phyloP scores from a whole-genome alignment of 164 flowering plant species.

The Aristolochia fimbriata region DNA sequence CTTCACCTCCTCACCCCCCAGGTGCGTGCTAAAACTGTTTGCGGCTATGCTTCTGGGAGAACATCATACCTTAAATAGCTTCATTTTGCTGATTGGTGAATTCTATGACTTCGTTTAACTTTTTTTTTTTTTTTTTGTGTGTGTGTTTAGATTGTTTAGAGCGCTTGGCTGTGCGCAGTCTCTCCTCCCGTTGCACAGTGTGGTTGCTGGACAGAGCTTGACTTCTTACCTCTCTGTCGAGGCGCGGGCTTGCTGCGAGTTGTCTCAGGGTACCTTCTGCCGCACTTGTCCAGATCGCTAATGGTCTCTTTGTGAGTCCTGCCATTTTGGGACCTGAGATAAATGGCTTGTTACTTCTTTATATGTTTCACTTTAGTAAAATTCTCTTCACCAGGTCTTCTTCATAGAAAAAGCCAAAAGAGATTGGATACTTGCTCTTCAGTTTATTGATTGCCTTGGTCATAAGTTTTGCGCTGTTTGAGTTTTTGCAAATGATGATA shows the following conservation, averaged over 20 bases:
- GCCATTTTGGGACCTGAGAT: conserved; percentile 1
- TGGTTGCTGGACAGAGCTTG: conserved; percentile 30
- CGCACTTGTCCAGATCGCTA: conserved; percentile 98
- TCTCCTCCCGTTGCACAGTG: conserved; percentile 49
- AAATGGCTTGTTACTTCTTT: not conserved
- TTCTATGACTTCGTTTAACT: not conserved
- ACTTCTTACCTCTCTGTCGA: conserved; percentile 60
- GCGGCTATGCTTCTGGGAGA: not conserved
- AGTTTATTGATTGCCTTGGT: too few species aligned
- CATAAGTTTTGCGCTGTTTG: not conserved
- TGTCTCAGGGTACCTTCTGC: conserved; percentile 90
- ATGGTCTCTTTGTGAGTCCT: conserved; percentile 80
- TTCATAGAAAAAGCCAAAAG: too few species aligned
- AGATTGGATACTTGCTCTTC: too few species aligned
- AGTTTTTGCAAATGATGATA: not conserved
- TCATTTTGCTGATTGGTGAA: not conserved
- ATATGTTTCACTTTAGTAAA: not conserved
- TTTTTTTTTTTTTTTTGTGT: not conserved
- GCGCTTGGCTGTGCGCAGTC: conserved; percentile 65
- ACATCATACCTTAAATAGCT: not conserved
- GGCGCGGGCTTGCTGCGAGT: conserved; percentile 72
- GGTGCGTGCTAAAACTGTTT: conserved; percentile 18
- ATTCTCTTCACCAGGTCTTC: too few species aligned
- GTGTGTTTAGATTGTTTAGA: conserved; percentile 51
- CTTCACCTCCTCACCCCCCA: conserved; percentile 45